phyloP scores from a whole-genome alignment of 2,329 filamentous ascomycete species.

The Ciborinia camelliae region DNA sequence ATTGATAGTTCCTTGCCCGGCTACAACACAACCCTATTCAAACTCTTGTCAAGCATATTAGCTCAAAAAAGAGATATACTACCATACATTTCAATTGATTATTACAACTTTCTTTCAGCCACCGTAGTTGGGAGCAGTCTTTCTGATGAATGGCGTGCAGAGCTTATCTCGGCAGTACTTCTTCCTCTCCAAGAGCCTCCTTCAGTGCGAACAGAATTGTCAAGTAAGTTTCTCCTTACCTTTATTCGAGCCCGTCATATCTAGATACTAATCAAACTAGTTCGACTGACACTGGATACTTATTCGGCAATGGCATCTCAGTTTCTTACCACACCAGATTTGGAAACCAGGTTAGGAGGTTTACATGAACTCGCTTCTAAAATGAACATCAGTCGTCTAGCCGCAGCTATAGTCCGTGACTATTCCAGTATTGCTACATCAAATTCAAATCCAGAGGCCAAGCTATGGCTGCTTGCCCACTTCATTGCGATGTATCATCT shows the following conservation, averaged over 20 bases:
- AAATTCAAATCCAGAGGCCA: slow-evolving; percentile 36
- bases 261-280: slow-evolving; percentile 20
- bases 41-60: slow-evolving; percentile 31
- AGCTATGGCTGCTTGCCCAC: slow-evolving; percentile 65
- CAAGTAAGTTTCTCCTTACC: background rate
- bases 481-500: slow-evolving; percentile 56
- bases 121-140: slow-evolving; percentile 21
- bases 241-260: background rate
- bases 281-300: slow-evolving; percentile 24
- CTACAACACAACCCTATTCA: slow-evolving; percentile 23
- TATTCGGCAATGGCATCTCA: slow-evolving; percentile 35
- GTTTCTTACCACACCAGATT: slow-evolving; percentile 36
- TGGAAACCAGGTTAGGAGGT: slow-evolving; percentile 27
- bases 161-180: slow-evolving; percentile 9
- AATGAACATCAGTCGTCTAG: slow-evolving; percentile 32
- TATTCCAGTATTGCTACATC: slow-evolving; percentile 28
- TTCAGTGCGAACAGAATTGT: background rate
- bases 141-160: background rate
- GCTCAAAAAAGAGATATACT: slow-evolving; percentile 28
- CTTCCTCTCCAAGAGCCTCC: background rate
- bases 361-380: slow-evolving; percentile 30
- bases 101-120: slow-evolving; percentile 35
- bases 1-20: slow-evolving; percentile 14
- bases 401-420: slow-evolving; percentile 30
- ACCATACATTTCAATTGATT: slow-evolving; percentile 29